Base-by-base conservation (phyloP, 1,284 basidiomycete genomes). In the Moniliella sp. region DNA sequence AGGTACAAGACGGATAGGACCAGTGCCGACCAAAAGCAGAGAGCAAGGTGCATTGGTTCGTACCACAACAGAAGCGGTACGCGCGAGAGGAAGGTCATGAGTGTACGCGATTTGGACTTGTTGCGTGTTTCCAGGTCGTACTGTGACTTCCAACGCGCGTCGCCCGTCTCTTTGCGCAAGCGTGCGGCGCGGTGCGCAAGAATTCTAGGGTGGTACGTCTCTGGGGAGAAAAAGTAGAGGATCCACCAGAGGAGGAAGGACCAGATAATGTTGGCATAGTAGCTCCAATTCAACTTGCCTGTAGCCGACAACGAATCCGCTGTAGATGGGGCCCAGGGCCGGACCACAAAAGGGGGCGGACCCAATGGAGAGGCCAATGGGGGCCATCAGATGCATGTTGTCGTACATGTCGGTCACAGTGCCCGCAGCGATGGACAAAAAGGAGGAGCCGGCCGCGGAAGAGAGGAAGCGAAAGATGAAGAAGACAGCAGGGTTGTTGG, bases 381-480 rank as follows among this genome's bases (percentile, higher is more conserved):
- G 78, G 71, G 66, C 73, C 29, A 70, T 74, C 5, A 81, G 72
- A 11, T 68, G 64, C 0, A 60, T 48, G 40, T 76, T 71, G 0
- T 63, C 56, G 48, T 79, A 82, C 35, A 80, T 52, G 54, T 82
- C 80, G 13, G 42, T 35, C 13, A 82, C 70, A 30, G 72, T 74
- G 2, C 79, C 79, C 0, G 79, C 80, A 0, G 75, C 73, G 1
- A 83, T 78, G 35, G 71, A 74, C 14, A 83, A 62, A 57, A 83
- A 83, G 0, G 77, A 73, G 0, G 75, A 65, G 0, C 78, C 66
- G 3, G 57, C 59, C 15, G 76, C 69, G 0, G 23, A n/a, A n/a
- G n/a, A n/a, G n/a, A 77, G 43, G 52, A 76, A 77, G 3, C 76
- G 71, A 45, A 78, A 78, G 43, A 75, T 64, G 5, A 79, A 62